Conservation (phyloP, 2,329 filamentous ascomycete genomes). For the Fusarium hostae region DNA sequence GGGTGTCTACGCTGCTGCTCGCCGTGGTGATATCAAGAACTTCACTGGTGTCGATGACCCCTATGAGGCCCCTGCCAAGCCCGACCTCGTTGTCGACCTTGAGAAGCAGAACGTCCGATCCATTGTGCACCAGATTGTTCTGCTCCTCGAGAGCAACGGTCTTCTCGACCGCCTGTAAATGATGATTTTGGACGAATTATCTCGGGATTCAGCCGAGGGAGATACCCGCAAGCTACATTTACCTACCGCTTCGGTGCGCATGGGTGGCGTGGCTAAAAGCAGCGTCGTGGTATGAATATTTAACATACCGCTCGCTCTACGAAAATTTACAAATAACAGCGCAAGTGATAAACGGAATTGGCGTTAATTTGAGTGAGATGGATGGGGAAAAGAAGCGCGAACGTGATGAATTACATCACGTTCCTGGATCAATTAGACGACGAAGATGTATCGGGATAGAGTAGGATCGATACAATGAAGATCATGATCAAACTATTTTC, state of each 20-base stretch:
- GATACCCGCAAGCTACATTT: conserved; percentile 33
- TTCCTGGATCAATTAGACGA: conserved; percentile 32
- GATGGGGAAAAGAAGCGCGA: conserved; percentile 17
- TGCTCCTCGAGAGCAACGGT: conserved; percentile 89
- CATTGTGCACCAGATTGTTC: conserved; percentile 95
- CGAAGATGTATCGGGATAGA: conserved; percentile 31
- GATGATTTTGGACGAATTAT: conserved; percentile 18
- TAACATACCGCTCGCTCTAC: conserved; percentile 16
- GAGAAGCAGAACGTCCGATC: conserved; percentile 90
- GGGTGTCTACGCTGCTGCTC: conserved; percentile 86
- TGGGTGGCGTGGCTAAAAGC: conserved; percentile 9
- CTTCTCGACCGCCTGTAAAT: conserved; percentile 77
- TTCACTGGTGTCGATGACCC: conserved; percentile 99
- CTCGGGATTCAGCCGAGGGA: conserved; percentile 24
- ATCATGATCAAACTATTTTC: conserved; percentile 22
- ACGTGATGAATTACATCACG: conserved; percentile 11
- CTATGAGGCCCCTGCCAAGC: conserved; percentile 85
- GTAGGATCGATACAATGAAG: conserved; percentile 33
- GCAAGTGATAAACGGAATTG: conserved; percentile 31
- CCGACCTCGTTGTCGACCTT: conserved; percentile 85
- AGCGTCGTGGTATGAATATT: conserved; percentile 8
- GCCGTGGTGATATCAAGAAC: conserved; percentile 92
- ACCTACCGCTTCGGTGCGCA: conserved; percentile 4
- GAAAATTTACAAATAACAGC: conserved; percentile 33
- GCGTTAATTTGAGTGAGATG: conserved; percentile 38